A percentile compares a stretch with the other conserved stretches of the same genome.
Evolutionary conservation across 352 stramenopile genomes (phyloP).

Genomic region (Pythium rhizo-oryzae): DNA sequence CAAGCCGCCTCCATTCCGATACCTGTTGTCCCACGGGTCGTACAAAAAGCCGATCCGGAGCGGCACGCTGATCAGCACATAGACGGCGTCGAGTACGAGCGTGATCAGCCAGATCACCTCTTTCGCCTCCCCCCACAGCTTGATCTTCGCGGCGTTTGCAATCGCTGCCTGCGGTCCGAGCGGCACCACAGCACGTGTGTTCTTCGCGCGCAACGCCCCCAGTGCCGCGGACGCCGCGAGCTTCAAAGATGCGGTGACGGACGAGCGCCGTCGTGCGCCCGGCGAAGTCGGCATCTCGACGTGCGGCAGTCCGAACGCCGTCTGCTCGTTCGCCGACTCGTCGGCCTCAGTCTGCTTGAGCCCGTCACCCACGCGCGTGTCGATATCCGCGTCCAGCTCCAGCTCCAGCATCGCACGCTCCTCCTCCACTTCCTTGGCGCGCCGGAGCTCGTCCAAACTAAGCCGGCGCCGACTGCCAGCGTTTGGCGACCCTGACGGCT

Average conservation of each 20-base stretch:
- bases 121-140: neutral
- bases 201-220: neutral
- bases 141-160: neutral
- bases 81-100: constrained; percentile 34
- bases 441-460: constrained; percentile 5
- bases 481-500: no score
- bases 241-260: constrained; percentile 10
- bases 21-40: constrained; percentile 32
- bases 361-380: constrained; percentile 6
- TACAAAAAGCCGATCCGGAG: constrained; percentile 45
- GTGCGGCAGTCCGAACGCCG: constrained; percentile 16
- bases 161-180: neutral
- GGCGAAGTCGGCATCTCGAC: constrained; percentile 3
- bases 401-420: constrained; percentile 13
- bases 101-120: neutral
- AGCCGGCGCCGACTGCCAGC: neutral
- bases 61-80: constrained; percentile 34
- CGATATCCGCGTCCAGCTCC: constrained; percentile 8
- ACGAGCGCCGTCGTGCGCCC: neutral
- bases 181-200: neutral
- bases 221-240: neutral
- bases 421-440: constrained; percentile 10
- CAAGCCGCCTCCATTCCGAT: neutral
- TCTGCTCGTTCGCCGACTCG: constrained; percentile 8
- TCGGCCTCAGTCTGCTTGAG: constrained; percentile 22